Evolutionary conservation across 2,329 filamentous ascomycete species (phyloP), one percentile per base, ranked within the genome.

Genomic region (Pseudogymnoascus sp.): DNA sequence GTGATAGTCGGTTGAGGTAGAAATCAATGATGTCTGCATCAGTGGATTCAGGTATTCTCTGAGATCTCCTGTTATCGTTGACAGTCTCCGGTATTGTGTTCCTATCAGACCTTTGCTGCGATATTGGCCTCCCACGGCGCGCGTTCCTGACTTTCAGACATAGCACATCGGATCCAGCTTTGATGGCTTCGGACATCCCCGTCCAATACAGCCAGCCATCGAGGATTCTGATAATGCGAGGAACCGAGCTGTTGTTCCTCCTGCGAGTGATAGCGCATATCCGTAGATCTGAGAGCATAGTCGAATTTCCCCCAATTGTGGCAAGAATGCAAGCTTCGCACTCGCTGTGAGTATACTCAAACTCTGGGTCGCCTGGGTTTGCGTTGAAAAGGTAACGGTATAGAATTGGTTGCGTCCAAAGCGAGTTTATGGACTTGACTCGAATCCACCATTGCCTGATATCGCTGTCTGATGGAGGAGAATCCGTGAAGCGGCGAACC

Each of bases 281-380:
- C 29, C 77, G 70, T 33, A 85, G 66, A 65, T 81, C 79, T 5
- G 72, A 68, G 2, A 85, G 69, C 1, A 76, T 65, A 13, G 73
- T 68, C 4, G 67, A 69, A 33, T 74, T 73, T 0, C 77, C 77
- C 1, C 81, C 81, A 0, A 85, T 67, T 2, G 74, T 72, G 1
- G 79, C 74, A 10, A 84, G 68, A 29, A 81, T 77, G 64, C 82
- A 85, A 1, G 80, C 81, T 66, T 82, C 78, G 64, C 82, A 85
- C 11, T 73, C 71, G 5, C 68, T 73, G 31, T 64, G 61, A 3
- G 78, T 69, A 9, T 64, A 58, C 5, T 64, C 66, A 36, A 73
- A 67, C 54, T 64, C 66, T 29, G 60, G 59, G 0, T 74, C 67
- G n/a, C 74, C 70, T 0, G 71, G 71, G 39, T 15, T 60, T 2